Base-by-base conservation (phyloP, 2,329 filamentous ascomycete genomes). In the Tolypocladium paradoxum region DNA sequence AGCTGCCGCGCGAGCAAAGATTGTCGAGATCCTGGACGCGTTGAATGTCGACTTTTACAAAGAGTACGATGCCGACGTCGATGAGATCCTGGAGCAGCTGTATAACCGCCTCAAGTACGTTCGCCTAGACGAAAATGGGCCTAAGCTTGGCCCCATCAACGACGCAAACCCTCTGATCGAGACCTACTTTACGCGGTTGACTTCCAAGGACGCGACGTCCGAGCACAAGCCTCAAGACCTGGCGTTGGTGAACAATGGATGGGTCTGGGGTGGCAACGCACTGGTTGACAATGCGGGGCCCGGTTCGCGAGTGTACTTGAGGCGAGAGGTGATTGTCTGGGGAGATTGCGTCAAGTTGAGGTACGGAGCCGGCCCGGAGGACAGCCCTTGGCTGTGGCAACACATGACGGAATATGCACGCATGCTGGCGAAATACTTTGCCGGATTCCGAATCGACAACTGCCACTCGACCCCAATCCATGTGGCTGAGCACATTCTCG, bases 211-310 rank as follows among this genome's bases (percentile, higher is more conserved):
- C 12, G 82, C 78, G 12, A 96, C 93, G 0, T 78, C 83, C 56
- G 84, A 88, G 63, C 86, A 95, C 63, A 84, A 84, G 54, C 77
- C 84, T 1, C 85, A 85, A 54, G 85, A 90, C 45, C 77, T 95
- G 47, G 88, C 89, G 2, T 73, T 99, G 50, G 91, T 85, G 40
- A 97, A 97, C 71, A 99, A 99, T 65, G 93, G 93, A 45, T 99
- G 93, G 93, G 91, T 99, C 9, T 99, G 93, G 93, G 92, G 89
- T 54, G 92, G 92, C 6, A 95, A 97, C 70, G 92, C 93, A 1
- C 80, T 97, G 70, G 79, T 89, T 45, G 93, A 99, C 72, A 93
- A 97, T 64, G 93, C 93, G 33, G 95, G 95, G 0, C 87, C 90
- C 0, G 77, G 88, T 48, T 96, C 92, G 9, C 84, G 85, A 53